Base-by-base conservation (phyloP, 208 protist species). In the Trypanosoma caninum region DNA sequence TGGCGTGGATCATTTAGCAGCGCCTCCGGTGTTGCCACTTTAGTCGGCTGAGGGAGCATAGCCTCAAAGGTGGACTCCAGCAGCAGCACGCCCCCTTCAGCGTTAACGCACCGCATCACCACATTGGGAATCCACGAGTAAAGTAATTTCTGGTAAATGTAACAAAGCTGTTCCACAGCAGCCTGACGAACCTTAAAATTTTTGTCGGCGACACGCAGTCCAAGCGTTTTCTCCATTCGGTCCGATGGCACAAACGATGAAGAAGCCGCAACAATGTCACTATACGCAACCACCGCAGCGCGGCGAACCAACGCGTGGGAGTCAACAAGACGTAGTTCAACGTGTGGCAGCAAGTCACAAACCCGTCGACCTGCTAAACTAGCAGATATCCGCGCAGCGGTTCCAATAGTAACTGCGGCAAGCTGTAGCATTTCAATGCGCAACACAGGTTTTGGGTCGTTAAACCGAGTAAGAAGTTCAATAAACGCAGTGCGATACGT, bases 91-190 rank as follows among this genome's bases (percentile, higher is more conserved):
- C 76, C 71, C 16, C 61, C 66, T 47, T 93, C 86, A 10, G 74
- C 72, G 0, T 82, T 67, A n/a, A 69, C 27, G 11, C 75, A 64
- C 25, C 69, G 59, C 37, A 90, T 45, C 6, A 90, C 72, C 1
- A 54, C 57, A 51, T 82, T 71, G 3, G 86, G 86, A 28, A 93
- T 79, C 86, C 86, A 93, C 18, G 69, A 42, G 41, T 58, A 67
- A 5, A 59, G 56, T 41, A 75, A 64, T 13, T 40, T 63, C 22
- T 61, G 67, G 65, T 90, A 93, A 11, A 93, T 72, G 34, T 20
- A 35, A 31, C 69, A 60, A 9, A 90, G 62, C 42, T 73, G 65
- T 16, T 80, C 72, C 10, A 89, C 75, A 2, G 87, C 82, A 20
- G 65, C 57, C 52, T 75, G 57, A 11, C 82, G 80, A 22, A 93